A percentile compares a stretch with the other conserved stretches of the same genome.
phyloP scores from a whole-genome alignment of 495 filamentous ascomycete species.

The Podospora bellae-mahoneyi region DNA sequence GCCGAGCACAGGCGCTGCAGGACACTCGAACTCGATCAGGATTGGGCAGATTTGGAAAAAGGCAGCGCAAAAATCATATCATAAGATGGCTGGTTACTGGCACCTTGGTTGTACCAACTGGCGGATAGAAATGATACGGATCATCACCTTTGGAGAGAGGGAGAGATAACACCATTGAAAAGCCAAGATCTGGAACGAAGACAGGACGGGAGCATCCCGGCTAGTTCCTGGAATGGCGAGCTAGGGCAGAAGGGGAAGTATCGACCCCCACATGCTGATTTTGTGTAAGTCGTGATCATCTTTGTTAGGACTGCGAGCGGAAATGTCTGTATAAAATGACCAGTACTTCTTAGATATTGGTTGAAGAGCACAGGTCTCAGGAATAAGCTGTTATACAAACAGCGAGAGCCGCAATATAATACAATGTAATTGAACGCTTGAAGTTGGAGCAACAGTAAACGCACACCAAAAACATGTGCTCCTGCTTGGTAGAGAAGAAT shows the following conservation, averaged over 20 bases:
- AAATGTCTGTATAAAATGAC: neutral
- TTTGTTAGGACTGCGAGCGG: neutral
- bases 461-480: neutral
- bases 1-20: neutral
- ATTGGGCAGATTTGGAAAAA: slow-evolving; percentile 8
- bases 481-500: neutral
- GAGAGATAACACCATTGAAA: slow-evolving; percentile 22
- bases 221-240: neutral
- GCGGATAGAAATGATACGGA: neutral
- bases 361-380: too few relatives aligned
- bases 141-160: neutral
- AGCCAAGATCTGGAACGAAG: slow-evolving; percentile 16
- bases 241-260: neutral
- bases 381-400: neutral
- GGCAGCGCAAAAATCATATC: slow-evolving; percentile 12
- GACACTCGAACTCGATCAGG: neutral
- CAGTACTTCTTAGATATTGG: too few relatives aligned
- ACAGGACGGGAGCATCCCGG: neutral
- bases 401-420: neutral
- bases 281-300: neutral
- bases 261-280: neutral
- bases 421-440: too few relatives aligned
- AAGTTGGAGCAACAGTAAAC: neutral
- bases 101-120: neutral
- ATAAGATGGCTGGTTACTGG: slow-evolving; percentile 11